Base-by-base conservation (phyloP, 768 basidiomycete genomes). In the Amylocystis lapponica region DNA sequence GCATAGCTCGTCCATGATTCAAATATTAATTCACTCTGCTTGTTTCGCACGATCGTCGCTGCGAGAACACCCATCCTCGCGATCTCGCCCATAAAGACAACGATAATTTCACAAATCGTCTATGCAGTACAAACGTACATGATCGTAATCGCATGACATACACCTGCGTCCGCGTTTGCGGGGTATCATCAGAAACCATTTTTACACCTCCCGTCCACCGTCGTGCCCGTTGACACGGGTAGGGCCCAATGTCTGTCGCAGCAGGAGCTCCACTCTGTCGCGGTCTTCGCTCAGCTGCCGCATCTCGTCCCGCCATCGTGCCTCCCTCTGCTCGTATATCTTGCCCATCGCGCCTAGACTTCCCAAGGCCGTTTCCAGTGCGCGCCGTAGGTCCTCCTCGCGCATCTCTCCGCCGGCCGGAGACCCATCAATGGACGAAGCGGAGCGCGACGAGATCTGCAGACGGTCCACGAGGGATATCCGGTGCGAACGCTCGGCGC, bases 311-410 rank as follows among this genome's bases (percentile, higher is more conserved):
- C 70, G 62, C 79, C 84, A 85, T 31, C 86, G 67, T 36, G 72
- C 70, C 56, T 83, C 84, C 14, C 85, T 67, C 49, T 81, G 72
- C 17, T 81, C 81, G 41, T 85, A 87, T 26, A 89, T 79, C 26
- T 66, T 61, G 26, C 79, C 74, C 40, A 90, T 66, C 14, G 74
- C 68, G 21, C 74, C 72, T 19, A 88, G 69, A 51, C 84, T 85
- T 1, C 76, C 79, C 37, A 88, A 50, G 2, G 86, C 79, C 1
- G 79, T 73, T 49, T 81, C 81, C 34, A 89, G 62, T 1, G 82
- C 84, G 1, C 79, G 74, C 45, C 76, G 79, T 26, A 89, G 65
- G 32, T 86, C 84, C 48, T 86, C 83, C 19, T 51, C 48, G 0
- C 75, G 67, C 1, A 71, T 63, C 35, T 75, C 75, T 12, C 70